Evolutionary conservation across 2,329 filamentous ascomycete species (phyloP), one percentile per base, ranked within the genome.

Genomic region (Diaporthe destruens): DNA sequence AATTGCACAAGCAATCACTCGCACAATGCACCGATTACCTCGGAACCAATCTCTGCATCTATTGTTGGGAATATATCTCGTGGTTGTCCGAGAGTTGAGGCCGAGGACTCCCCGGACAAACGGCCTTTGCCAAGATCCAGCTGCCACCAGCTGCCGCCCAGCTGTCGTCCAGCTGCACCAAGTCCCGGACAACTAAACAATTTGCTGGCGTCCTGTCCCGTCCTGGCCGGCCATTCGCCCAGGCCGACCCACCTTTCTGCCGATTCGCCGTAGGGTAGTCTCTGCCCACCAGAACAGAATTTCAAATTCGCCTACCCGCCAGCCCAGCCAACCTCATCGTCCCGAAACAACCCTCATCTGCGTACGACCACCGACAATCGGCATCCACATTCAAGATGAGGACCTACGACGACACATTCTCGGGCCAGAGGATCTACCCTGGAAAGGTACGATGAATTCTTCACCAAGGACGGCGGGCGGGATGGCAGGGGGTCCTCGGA

Each of bases 361-460:
- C 81, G 80, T 78, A 75, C 77, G 75, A 77, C 77, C 77, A 66
- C 75, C 78, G 80, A 81, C 81, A 80, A 84, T 82, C 80, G 81
- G 79, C 61, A 72, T 72, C 80, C 81, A 70, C 73, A 72, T 81
- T 79, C 83, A 90, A 84, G 83, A 91, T 91, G 89, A 88, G 89
- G 85, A 90, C 88, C 83, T 91, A 91, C 89, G 89, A 91, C 85
- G 89, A 91, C 84, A 83, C 85, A 78, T 91, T 91, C 85, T 90
- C 89, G 82, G 89, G 89, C 82, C 86, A 87, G 87, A 89, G 87
- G 86, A 91, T 90, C 79, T 91, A 90, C 88, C 89, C 88, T 84
- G 89, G 89, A 82, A 91, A 91, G 89, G 89, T 91, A 88, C 85
- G 87, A 77, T 76, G 77, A 76, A 72, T 72, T 75, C 57, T 61